phyloP scores from a whole-genome alignment of 192 early-diverging fungal species.

The Coemansia pectinata region DNA sequence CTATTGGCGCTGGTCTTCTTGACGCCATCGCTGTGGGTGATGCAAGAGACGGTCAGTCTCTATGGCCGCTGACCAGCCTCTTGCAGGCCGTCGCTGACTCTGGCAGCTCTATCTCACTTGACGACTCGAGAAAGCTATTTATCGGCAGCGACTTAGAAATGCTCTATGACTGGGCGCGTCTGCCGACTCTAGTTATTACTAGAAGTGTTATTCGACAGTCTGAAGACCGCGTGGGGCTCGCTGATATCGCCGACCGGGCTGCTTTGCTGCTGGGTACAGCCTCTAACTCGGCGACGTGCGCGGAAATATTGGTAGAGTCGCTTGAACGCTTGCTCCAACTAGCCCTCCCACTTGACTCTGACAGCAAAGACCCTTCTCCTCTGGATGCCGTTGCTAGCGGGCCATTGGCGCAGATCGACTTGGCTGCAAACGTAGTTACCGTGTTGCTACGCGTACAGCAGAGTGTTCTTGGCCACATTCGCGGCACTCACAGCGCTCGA shows the following conservation, averaged over 20 bases:
- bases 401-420: slow-evolving; percentile 14
- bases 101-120: neutral
- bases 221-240: slow-evolving; percentile 30
- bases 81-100: neutral
- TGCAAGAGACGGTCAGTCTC: neutral
- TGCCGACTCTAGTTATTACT: slow-evolving; percentile 12
- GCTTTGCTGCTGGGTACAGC: slow-evolving; percentile 1
- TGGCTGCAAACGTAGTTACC: slow-evolving; percentile 10
- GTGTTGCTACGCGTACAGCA: slow-evolving; percentile 14
- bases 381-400: slow-evolving; percentile 4
- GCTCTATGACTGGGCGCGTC: slow-evolving; percentile 23
- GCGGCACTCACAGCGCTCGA: neutral
- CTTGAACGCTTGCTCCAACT: slow-evolving; percentile 35
- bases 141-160: slow-evolving; percentile 22
- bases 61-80: slow-evolving; percentile 1
- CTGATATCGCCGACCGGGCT: slow-evolving; percentile 22
- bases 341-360: slow-evolving; percentile 19
- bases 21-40: neutral
- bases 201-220: slow-evolving; percentile 2
- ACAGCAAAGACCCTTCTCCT: slow-evolving; percentile 5
- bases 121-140: slow-evolving; percentile 11
- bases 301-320: slow-evolving; percentile 32
- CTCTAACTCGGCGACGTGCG: slow-evolving; percentile 11
- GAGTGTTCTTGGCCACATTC: slow-evolving; percentile 14
- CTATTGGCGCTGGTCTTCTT: neutral